phyloP scores from a whole-genome alignment of 2,329 filamentous ascomycete genomes.

The Neoascochyta sp. region DNA sequence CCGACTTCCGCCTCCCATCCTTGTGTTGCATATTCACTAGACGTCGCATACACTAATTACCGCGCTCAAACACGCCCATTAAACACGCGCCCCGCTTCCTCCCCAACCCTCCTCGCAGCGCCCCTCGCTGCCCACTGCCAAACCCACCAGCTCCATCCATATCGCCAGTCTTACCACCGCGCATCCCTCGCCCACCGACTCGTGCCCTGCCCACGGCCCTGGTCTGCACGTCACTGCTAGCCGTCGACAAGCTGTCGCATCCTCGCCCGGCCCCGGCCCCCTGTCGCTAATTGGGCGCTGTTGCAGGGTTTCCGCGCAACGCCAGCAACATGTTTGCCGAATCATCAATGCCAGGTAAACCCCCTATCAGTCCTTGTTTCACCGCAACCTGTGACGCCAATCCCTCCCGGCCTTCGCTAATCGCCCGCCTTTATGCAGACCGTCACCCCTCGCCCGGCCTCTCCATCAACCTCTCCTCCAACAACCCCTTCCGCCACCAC shows the following conservation, averaged over 20 bases:
- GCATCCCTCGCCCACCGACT: constrained; percentile 8
- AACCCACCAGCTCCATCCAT: constrained; percentile 27
- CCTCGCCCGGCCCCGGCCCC: constrained; percentile 19
- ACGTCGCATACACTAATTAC: constrained; percentile 17
- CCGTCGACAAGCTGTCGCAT: constrained; percentile 10
- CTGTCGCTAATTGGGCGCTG: constrained; percentile 32
- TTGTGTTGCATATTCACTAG: constrained; percentile 7
- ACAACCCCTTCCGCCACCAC: constrained; percentile 77
- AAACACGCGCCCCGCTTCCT: constrained; percentile 17
- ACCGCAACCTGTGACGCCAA: constrained; percentile 32
- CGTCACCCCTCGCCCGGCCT: constrained; percentile 53
- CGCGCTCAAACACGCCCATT: constrained; percentile 11
- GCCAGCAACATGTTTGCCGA: constrained; percentile 42
- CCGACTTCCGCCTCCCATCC: not conserved
- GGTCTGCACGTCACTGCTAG: constrained; percentile 23
- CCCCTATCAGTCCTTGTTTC: constrained; percentile 37
- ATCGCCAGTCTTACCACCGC: constrained; percentile 31
- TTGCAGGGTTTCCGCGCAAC: constrained; percentile 29
- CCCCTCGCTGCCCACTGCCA: constrained; percentile 18
- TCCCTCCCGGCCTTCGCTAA: constrained; percentile 14
- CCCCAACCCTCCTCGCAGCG: constrained; percentile 12
- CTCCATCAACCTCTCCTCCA: constrained; percentile 64
- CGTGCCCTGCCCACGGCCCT: constrained; percentile 7
- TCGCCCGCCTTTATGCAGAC: constrained; percentile 35
- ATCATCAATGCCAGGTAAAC: constrained; percentile 42